Base-by-base conservation (phyloP, 768 basidiomycete species). In the Amanita inopinata region DNA sequence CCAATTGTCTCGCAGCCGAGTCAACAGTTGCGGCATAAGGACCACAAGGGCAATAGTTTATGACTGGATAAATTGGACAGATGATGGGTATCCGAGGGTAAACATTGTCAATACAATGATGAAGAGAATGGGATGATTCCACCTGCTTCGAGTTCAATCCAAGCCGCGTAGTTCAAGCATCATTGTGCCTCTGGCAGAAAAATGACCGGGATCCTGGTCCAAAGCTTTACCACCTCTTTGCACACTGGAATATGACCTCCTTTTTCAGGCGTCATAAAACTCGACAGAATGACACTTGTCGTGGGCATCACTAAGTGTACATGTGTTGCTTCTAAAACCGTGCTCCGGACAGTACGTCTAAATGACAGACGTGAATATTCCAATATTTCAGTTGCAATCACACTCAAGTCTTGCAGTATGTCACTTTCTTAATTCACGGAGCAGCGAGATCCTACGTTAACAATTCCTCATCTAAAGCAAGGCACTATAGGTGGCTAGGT, bases 21-120 rank as follows among this genome's bases (percentile, higher is more conserved):
- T n/a, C n/a, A n/a, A n/a, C n/a, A n/a, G n/a, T n/a, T n/a, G n/a
- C n/a, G n/a, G n/a, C 55, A 8, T 65, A 57, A 33, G 72, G 68
- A 8, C 90, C 74, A 55, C 92, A 92, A 0, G 91, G 91, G 73
- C 76, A 85, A 54, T 93, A 93, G 51, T 90, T 90, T 52, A 82
- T 60, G 22, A 86, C 76, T 1, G 84, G 86, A 49, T 85, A 88
- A 2, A 84, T 55, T 2, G 83, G 80, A 12, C 81, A 70, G 54
- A 93, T 93, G 51, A 93, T 88, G 11, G 90, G 89, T 15, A 92
- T 60, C 73, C 80, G 11, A 19, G 18, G 0, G 28, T n/a, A 40
- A 41, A 43, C 28, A 46, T 32, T 15, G 22, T 18, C 20, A n/a
- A 23, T 34, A 25, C 7, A 34, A 8, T 15, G 1, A 14, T 2